These are phyloP conservation scores for Vigna hirtella DNA, from an alignment of 306 rosid genomes.

Conservation along the genomic window DNA sequence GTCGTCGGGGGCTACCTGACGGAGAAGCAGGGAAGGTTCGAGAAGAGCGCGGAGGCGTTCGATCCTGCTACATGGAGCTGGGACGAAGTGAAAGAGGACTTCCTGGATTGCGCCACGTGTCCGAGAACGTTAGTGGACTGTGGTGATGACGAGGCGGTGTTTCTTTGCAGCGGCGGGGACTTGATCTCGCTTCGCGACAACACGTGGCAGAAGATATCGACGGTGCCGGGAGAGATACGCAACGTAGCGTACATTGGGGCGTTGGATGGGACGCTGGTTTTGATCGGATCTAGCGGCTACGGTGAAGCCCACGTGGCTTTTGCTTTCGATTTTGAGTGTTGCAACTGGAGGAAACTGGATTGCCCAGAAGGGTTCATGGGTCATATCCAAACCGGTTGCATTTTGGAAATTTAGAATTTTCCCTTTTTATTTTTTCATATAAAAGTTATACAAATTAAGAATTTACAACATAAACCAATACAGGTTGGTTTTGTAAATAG, in stretches of 20 bases:
- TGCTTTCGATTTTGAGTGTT: slow-evolving; percentile 37
- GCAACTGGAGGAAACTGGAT: slow-evolving; percentile 54
- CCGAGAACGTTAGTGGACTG: slow-evolving; percentile 58
- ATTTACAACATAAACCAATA: not conserved
- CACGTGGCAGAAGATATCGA: slow-evolving; percentile 56
- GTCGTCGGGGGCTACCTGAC: slow-evolving; percentile 73
- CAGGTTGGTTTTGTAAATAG: not conserved
- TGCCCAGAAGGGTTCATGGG: slow-evolving; percentile 50
- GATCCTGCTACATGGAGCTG: slow-evolving; percentile 59
- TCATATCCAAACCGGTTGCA: slow-evolving; percentile 72
- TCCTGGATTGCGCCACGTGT: slow-evolving; percentile 52
- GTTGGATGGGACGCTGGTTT: slow-evolving; percentile 46
- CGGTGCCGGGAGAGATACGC: slow-evolving; percentile 53
- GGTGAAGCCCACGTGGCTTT: slow-evolving; percentile 57
- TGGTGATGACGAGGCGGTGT: slow-evolving; percentile 40
- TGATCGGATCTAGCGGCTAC: slow-evolving; percentile 61
- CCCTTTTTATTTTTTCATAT: not conserved
- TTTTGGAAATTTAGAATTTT: slow-evolving; percentile 53
- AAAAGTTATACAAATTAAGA: not conserved
- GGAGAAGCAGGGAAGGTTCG: slow-evolving; percentile 72
- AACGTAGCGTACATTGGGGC: slow-evolving; percentile 50
- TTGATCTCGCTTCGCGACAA: not conserved
- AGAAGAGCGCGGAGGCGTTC: slow-evolving; percentile 60
- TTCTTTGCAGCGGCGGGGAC: slow-evolving; percentile 52
- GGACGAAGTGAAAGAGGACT: slow-evolving; percentile 46